Conservation (phyloP, 345 rosid genomes). For the Aquilaria malaccensis region DNA sequence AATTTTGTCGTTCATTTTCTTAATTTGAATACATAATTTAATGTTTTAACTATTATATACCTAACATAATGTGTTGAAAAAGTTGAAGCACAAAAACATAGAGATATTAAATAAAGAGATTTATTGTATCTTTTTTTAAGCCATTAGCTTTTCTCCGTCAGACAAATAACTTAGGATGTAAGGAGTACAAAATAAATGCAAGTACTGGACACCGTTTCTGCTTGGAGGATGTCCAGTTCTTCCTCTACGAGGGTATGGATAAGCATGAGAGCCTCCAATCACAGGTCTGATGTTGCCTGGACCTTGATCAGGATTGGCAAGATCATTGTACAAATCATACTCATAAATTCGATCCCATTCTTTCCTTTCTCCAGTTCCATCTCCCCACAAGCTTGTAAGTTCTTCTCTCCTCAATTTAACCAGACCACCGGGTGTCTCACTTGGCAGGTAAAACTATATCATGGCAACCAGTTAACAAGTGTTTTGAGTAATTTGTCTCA, state of each 20-base stretch:
- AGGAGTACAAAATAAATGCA: too few species aligned
- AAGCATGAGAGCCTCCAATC: conserved; percentile 34
- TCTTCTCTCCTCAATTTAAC: conserved; percentile 35
- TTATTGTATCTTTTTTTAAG: too few species aligned
- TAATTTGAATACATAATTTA: not conserved
- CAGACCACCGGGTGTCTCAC: conserved; percentile 37
- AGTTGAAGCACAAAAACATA: too few species aligned
- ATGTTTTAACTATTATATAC: not conserved
- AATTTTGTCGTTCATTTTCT: not conserved
- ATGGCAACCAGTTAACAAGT: not conserved
- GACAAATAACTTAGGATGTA: too few species aligned
- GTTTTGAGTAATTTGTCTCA: not conserved
- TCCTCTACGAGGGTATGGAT: conserved; percentile 55
- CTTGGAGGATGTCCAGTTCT: conserved; percentile 31
- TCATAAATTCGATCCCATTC: conserved; percentile 52
- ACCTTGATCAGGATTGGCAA: conserved; percentile 37
- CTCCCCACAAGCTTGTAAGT: conserved; percentile 37
- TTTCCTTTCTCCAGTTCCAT: conserved; percentile 34
- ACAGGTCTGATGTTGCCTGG: conserved; percentile 29
- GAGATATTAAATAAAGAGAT: not conserved
- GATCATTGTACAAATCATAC: conserved; percentile 50
- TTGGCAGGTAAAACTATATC: conserved; percentile 43
- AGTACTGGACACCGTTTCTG: conserved; percentile 19
- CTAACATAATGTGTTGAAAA: too few species aligned
- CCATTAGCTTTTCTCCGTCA: too few species aligned